These are phyloP conservation scores for Pichia sp. DNA, from an alignment of 1,139 yeast genomes.

Conservation along the genomic window DNA sequence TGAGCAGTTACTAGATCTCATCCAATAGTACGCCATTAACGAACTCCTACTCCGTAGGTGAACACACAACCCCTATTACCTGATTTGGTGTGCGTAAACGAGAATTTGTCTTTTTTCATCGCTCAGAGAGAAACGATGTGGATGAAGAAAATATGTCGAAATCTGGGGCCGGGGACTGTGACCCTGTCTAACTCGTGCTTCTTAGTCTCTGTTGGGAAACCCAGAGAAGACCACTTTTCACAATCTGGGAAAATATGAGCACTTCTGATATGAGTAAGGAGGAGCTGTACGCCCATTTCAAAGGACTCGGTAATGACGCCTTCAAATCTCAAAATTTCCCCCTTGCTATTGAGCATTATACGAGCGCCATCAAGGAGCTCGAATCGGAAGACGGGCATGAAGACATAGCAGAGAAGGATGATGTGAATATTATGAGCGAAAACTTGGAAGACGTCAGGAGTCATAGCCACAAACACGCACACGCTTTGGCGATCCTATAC, in stretches of 20 bases:
- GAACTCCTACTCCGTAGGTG: neutral
- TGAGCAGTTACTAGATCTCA: no score
- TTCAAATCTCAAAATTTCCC: slow-evolving; percentile 59
- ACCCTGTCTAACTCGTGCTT: neutral
- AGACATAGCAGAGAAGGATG: neutral
- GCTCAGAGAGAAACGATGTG: neutral
- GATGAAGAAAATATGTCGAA: neutral
- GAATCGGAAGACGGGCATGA: slow-evolving; percentile 1
- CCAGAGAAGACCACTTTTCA: neutral
- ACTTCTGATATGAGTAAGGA: slow-evolving; percentile 9
- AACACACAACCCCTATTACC: neutral
- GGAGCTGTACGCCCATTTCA: slow-evolving; percentile 33
- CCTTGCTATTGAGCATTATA: slow-evolving; percentile 66
- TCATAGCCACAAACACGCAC: slow-evolving; percentile 11
- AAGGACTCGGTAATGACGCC: slow-evolving; percentile 70
- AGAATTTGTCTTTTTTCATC: neutral
- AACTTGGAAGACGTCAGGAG: slow-evolving; percentile 12
- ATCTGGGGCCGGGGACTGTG: neutral
- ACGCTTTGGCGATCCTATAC: slow-evolving; percentile 53
- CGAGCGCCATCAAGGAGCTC: slow-evolving; percentile 64
- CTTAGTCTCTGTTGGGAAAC: no score
- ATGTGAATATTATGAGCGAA: slow-evolving; percentile 7
- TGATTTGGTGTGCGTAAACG: neutral
- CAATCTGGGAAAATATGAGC: neutral
- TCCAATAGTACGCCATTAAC: no score